These are phyloP conservation scores for Phytophthora syringae DNA, from an alignment of 352 stramenopile species.

Conservation along the genomic window DNA sequence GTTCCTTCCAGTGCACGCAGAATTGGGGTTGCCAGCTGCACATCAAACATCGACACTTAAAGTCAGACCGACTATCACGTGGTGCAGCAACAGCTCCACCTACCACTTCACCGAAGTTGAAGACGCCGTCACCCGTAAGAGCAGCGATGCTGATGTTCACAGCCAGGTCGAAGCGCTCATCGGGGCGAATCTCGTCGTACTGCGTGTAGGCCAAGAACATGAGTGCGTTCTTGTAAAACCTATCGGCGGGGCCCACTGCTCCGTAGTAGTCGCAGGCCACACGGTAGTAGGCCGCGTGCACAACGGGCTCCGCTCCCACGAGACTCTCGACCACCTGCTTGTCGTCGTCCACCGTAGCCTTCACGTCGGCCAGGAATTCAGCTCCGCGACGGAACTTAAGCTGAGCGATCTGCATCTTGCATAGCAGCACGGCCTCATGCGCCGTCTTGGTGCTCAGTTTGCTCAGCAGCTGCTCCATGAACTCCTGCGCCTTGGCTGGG, in stretches of 20 bases:
- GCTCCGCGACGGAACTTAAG: constrained; percentile 72
- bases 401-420: constrained; percentile 78
- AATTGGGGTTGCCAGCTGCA: constrained; percentile 92
- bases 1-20: constrained; percentile 91
- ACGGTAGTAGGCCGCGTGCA: constrained; percentile 94
- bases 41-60: constrained; percentile 14
- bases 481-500: constrained; percentile 68
- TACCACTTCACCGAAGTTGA: constrained; percentile 99
- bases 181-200: constrained; percentile 86
- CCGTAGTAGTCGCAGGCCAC: constrained; percentile 94
- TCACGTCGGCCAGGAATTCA: constrained; percentile 64
- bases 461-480: constrained; percentile 68
- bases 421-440: constrained; percentile 75
- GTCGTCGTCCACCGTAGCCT: constrained; percentile 74
- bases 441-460: constrained; percentile 69
- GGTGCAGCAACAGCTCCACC: constrained; percentile 9
- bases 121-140: constrained; percentile 96
- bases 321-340: constrained; percentile 82
- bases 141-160: constrained; percentile 96
- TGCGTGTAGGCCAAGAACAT: constrained; percentile 97
- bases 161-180: constrained; percentile 89
- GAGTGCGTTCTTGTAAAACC: constrained; percentile 97
- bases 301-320: constrained; percentile 88
- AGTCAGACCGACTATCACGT: background rate
- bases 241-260: constrained; percentile 90